phyloP scores from a whole-genome alignment of 1,284 basidiomycete genomes.

The Fistulina hepatica region DNA sequence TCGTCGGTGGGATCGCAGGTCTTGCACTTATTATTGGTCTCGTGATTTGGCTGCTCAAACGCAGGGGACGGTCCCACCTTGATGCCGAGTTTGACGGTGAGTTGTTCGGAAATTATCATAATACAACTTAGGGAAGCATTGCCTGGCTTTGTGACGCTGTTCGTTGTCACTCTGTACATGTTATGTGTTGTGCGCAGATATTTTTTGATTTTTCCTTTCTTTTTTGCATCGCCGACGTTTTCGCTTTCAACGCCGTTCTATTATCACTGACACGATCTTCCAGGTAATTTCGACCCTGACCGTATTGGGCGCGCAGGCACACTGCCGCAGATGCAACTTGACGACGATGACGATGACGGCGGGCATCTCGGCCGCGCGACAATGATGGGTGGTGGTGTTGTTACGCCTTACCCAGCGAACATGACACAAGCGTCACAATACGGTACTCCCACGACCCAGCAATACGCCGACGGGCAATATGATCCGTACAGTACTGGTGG shows the following conservation, averaged over 20 bases:
- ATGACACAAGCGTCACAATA: conserved; percentile 2
- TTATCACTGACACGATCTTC: too few relatives aligned
- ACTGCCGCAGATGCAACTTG: conserved; percentile 14
- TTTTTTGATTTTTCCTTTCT: too few relatives aligned
- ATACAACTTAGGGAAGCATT: too few relatives aligned
- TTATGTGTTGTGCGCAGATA: too few relatives aligned
- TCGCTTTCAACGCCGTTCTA: too few relatives aligned
- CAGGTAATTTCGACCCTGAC: conserved; percentile 17
- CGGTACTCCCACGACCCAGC: background rate
- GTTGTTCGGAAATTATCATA: too few relatives aligned
- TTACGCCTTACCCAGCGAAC: conserved; percentile 14
- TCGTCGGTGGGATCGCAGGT: conserved; percentile 20
- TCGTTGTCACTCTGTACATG: too few relatives aligned
- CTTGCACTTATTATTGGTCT: conserved; percentile 10
- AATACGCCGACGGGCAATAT: background rate
- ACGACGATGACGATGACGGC: conserved; percentile 13
- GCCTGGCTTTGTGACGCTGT: too few relatives aligned
- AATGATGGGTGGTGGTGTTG: conserved; percentile 10
- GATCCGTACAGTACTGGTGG: too few relatives aligned
- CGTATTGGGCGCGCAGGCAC: conserved; percentile 14
- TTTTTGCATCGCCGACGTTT: too few relatives aligned
- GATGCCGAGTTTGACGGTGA: conserved; percentile 14
- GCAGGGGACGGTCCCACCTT: conserved; percentile 11
- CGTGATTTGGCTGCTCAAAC: conserved; percentile 15
- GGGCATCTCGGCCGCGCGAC: conserved; percentile 7